These are phyloP conservation scores for Pseudocercospora musae DNA, from an alignment of 2,329 filamentous ascomycete species.

Conservation along the genomic window DNA sequence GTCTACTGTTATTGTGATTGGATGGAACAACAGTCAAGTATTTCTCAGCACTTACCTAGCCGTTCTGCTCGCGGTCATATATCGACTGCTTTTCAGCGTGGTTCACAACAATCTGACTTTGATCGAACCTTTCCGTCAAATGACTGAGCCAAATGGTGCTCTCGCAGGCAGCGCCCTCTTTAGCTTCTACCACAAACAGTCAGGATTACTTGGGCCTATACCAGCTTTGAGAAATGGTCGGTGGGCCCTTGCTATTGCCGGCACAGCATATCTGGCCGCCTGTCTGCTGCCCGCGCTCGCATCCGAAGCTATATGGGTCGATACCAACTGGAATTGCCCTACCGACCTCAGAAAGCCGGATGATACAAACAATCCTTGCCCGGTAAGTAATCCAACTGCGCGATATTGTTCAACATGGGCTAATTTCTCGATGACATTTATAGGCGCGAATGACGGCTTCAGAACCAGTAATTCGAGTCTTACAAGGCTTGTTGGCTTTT, in stretches of 20 bases:
- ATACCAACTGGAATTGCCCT: constrained; percentile 12
- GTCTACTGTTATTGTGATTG: neutral
- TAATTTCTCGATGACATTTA: too few species aligned
- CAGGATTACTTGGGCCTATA: constrained; percentile 8
- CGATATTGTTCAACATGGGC: too few species aligned
- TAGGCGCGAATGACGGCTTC: neutral
- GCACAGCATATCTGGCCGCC: constrained; percentile 5
- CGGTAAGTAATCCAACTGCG: neutral
- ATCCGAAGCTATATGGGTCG: constrained; percentile 16
- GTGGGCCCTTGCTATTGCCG: constrained; percentile 3
- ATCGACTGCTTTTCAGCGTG: constrained; percentile 18
- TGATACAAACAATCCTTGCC: constrained; percentile 8
- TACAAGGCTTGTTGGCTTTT: constrained; percentile 20
- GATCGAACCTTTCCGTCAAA: constrained; percentile 21
- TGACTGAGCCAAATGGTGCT: constrained; percentile 12
- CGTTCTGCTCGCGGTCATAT: constrained; percentile 19
- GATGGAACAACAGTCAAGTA: constrained; percentile 8
- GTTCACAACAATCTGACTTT: constrained; percentile 18
- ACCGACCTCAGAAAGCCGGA: neutral
- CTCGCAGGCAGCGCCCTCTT: constrained; percentile 18
- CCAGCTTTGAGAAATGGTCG: constrained; percentile 8
- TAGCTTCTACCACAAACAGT: constrained; percentile 20
- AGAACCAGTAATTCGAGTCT: constrained; percentile 3
- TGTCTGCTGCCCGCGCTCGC: constrained; percentile 13
- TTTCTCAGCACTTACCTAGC: constrained; percentile 20